Conservation (phyloP, 1,284 basidiomycete species). For the Microstroma glucosiphilum region DNA sequence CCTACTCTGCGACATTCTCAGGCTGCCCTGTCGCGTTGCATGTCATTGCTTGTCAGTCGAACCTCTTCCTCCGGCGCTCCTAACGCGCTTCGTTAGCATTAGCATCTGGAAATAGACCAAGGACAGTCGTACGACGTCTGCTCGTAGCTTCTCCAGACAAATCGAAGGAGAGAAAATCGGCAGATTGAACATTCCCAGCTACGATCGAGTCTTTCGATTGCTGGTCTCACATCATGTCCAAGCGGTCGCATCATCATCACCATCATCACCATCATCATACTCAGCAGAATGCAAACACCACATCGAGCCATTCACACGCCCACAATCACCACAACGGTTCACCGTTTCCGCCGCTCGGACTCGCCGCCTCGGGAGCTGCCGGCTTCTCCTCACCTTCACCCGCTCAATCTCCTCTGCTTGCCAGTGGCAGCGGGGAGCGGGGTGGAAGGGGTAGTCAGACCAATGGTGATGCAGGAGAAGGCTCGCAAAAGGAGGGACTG, state of each 20-base stretch:
- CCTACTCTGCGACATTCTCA: no score
- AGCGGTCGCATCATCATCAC: not conserved
- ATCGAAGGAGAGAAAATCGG: no score
- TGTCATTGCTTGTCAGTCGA: no score
- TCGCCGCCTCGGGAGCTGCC: slow-evolving; percentile 29
- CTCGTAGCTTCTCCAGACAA: no score
- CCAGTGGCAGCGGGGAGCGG: slow-evolving; percentile 11
- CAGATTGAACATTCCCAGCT: no score
- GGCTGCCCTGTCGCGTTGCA: no score
- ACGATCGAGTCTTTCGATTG: no score
- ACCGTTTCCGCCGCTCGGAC: slow-evolving; percentile 32
- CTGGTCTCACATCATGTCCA: no score
- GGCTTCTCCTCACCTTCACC: slow-evolving; percentile 11
- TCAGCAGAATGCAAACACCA: not conserved
- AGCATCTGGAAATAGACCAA: no score
- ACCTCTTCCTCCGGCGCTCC: no score
- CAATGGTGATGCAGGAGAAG: not conserved
- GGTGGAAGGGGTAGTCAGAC: not conserved
- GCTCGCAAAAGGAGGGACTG: slow-evolving; percentile 17
- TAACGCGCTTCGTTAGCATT: no score
- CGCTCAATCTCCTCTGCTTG: slow-evolving; percentile 7
- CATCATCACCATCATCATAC: not conserved
- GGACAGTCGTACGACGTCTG: no score
- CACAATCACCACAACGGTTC: slow-evolving; percentile 4
- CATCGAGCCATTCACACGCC: not conserved